Evolutionary conservation across 495 filamentous ascomycete genomes (phyloP), one percentile per base, ranked within the genome.

Genomic region (Penicillium cosmopolitanum): DNA sequence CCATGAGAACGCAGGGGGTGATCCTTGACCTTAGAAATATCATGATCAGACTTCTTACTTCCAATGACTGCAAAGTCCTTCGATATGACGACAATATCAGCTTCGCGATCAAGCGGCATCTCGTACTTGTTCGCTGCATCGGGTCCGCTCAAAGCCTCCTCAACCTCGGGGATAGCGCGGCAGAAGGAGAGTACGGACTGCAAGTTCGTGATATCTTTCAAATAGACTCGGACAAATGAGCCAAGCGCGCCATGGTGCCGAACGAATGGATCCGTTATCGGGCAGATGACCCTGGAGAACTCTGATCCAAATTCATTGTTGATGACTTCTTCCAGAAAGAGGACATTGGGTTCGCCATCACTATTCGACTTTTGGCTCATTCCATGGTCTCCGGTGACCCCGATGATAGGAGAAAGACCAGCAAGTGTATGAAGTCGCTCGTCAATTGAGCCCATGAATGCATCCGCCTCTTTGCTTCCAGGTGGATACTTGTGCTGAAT

Each of bases 401-500:
- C 72, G 18, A 77, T 60, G 4, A 68, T 44, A 11, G 53, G 61
- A 42, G 54, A 69, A 56, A 66, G 53, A 18, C 51, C 47, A 18
- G 57, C 60, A 6, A 77, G 54, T 28, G 46, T 64, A 43, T 63
- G 57, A 10, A 77, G 28, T 3, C 74, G 62, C 13, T 48, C 44
- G 50, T 77, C 74, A 43, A 77, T 58, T 5, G 63, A 55, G 6
- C 43, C 42, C 51, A 73, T 61, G 50, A 77, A 77, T 1, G 69
- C 66, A 57, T 75, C 62, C 8, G 71, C 57, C 51, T 75, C 73
- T 25, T 60, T 57, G 23, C 53, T 54, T 16, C 73, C 67, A 15
- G 74, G 73, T 2, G 67, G 64, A 58, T 77, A 53, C 52, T 75
- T 74, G 51, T 77, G 71, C 51, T 76, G 73, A 11, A 77, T 56